phyloP scores from a whole-genome alignment of 2,329 filamentous ascomycete genomes.

The Fusarium pininemorale region DNA sequence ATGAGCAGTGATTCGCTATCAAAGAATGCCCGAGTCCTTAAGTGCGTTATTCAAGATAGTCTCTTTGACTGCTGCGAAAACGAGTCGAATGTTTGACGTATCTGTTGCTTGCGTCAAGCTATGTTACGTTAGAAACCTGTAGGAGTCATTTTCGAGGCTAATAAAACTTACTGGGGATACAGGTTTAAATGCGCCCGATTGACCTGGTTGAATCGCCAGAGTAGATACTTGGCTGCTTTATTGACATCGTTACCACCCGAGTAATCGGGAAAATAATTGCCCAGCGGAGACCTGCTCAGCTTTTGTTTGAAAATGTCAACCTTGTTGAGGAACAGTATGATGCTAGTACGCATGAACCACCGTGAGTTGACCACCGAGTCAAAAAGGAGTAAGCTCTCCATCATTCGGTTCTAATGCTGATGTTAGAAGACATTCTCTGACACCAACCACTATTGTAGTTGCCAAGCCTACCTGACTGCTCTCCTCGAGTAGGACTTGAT shows the following conservation, averaged over 20 bases:
- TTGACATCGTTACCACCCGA: conserved; percentile 98
- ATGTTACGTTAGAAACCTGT: conserved; percentile 27
- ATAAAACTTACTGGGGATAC: conserved; percentile 85
- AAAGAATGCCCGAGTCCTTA: conserved; percentile 97
- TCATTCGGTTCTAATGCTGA: conserved; percentile 91
- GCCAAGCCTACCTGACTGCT: conserved; percentile 77
- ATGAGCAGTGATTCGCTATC: conserved; percentile 47
- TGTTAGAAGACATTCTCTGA: conserved; percentile 3
- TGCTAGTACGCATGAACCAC: conserved; percentile 99
- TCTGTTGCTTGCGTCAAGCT: conserved; percentile 99
- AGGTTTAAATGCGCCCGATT: conserved; percentile 95
- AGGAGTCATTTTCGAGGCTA: neutral
- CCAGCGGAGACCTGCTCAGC: conserved; percentile 85
- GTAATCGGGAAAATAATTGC: conserved; percentile 98
- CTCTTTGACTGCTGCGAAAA: conserved; percentile 98
- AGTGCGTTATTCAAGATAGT: conserved; percentile 98
- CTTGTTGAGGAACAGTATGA: conserved; percentile 98
- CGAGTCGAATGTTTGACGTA: conserved; percentile 96
- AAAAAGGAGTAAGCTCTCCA: conserved; percentile 95
- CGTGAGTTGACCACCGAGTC: conserved; percentile 98
- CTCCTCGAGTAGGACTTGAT: conserved; percentile 95
- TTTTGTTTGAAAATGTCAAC: conserved; percentile 98
- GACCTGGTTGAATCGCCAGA: conserved; percentile 99
- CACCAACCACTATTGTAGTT: neutral
- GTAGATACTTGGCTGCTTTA: conserved; percentile 94